Base-by-base conservation (phyloP, 2,329 filamentous ascomycete species). In the Aspergillus pseudotamarii region DNA sequence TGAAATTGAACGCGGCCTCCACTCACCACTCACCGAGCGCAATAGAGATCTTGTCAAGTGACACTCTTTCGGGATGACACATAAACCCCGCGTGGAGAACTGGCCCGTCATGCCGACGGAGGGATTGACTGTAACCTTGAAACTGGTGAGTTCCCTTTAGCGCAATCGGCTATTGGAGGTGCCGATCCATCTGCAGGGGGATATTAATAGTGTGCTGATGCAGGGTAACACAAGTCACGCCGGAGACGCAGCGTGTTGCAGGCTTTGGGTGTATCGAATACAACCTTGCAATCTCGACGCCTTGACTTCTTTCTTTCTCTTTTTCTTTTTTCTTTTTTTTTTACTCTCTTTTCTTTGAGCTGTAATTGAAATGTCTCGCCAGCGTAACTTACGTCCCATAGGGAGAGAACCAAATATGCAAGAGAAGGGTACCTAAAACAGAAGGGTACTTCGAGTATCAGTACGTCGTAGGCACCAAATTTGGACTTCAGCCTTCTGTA, bases 171-270 rank as follows among this genome's bases (percentile, higher is more conserved):
- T 45, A 50, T 57, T 26, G 28, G 48, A 23, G 19, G 53, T 50
- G 36, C 32, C 53, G 10, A 46, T 61, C 51, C 28, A 41, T 28
- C 55, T 55, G 34, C 59, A 51, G 48, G 48, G 26, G 19, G 28
- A 51, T 51, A 51, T 51, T 51, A 32, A 51, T n/a, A 51, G 48
- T 30, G 28, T 51, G 48, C 8, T 12, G 48, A 23, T 32, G 48
- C 48, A 51, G 26, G 14, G 48, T 51, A 19, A 21, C 48, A 51
- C 48, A 51, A 51, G 48, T 51, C 48, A 32, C 10, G 28, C 28
- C 28, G 48, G 30, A 51, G n/a, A 32, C 48, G 21, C 48, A 51
- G 48, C 19, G 34, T 51, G 28, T 51, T 51, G 48, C 48, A 51
- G 30, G 28, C 28, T 32, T 34, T 34, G n/a, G 19, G 28, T 12